These are phyloP conservation scores for Psidium guajava DNA, from an alignment of 345 rosid genomes.

Conservation along the genomic window DNA sequence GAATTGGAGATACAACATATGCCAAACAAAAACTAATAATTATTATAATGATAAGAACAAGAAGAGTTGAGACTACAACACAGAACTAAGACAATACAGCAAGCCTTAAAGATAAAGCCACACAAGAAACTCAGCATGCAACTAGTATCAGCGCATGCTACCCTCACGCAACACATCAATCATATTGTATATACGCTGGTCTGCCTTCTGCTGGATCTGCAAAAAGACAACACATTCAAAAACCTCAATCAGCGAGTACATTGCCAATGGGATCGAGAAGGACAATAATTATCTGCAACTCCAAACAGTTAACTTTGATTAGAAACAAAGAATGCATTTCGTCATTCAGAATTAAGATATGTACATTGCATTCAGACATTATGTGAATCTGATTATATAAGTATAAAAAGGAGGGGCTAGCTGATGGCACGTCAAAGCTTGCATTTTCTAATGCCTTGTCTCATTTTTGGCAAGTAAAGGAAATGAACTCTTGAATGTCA, in stretches of 20 bases:
- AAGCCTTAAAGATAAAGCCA: background rate
- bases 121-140: background rate
- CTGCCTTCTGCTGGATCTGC: conserved; percentile 61
- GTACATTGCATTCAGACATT: background rate
- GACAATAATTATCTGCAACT: background rate
- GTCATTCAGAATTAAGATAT: background rate
- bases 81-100: background rate
- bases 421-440: background rate
- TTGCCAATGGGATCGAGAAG: background rate
- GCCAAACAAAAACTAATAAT: background rate
- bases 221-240: background rate
- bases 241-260: background rate
- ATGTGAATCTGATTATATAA: background rate
- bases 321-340: background rate
- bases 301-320: background rate
- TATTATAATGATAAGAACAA: background rate
- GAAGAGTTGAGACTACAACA: background rate
- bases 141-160: background rate
- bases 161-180: conserved; percentile 51
- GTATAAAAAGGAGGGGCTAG: background rate
- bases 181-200: conserved; percentile 70
- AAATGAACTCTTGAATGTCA: background rate
- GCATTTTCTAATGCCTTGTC: background rate
- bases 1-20: background rate
- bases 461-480: background rate